A percentile compares a stretch with the other conserved stretches of the same genome.
Evolutionary conservation across 148 eudicot species (phyloP).

Genomic region (Rhododendron vialii): DNA sequence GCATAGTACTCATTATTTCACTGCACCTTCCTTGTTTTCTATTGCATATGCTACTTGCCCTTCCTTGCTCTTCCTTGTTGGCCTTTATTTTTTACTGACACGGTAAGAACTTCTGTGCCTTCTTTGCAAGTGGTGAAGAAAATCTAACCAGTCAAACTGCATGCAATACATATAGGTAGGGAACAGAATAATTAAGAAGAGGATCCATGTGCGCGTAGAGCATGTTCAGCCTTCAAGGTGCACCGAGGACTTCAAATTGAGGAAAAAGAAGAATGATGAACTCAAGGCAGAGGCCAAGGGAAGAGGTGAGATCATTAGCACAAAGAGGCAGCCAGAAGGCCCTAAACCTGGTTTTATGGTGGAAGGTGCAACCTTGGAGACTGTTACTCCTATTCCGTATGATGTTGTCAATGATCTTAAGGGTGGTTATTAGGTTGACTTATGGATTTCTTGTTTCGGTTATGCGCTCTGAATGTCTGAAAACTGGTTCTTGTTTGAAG

Average conservation of each 20-base stretch:
- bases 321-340: slow-evolving; percentile 35
- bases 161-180: slow-evolving; percentile 21
- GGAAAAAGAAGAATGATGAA: slow-evolving; percentile 26
- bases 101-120: not conserved
- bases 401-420: slow-evolving; percentile 39
- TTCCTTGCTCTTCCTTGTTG: not conserved
- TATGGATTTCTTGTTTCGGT: not conserved
- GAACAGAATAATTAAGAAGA: slow-evolving; percentile 29
- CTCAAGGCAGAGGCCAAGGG: slow-evolving; percentile 35
- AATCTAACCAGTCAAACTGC: not conserved
- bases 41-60: not conserved
- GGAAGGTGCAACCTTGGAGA: slow-evolving; percentile 37
- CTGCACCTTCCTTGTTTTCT: not conserved
- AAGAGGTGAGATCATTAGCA: slow-evolving; percentile 29
- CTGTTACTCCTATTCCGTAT: slow-evolving; percentile 42
- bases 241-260: slow-evolving; percentile 23
- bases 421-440: slow-evolving; percentile 28
- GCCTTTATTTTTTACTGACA: not conserved
- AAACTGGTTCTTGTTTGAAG: not conserved
- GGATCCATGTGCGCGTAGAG: slow-evolving; percentile 31
- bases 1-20: not conserved
- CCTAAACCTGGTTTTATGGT: slow-evolving; percentile 42
- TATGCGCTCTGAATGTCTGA: not conserved
- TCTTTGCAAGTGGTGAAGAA: not conserved
- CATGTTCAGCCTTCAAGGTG: slow-evolving; percentile 34